Evolutionary conservation across 352 stramenopile genomes (phyloP).

Genomic region (Blastocystis sp.): DNA sequence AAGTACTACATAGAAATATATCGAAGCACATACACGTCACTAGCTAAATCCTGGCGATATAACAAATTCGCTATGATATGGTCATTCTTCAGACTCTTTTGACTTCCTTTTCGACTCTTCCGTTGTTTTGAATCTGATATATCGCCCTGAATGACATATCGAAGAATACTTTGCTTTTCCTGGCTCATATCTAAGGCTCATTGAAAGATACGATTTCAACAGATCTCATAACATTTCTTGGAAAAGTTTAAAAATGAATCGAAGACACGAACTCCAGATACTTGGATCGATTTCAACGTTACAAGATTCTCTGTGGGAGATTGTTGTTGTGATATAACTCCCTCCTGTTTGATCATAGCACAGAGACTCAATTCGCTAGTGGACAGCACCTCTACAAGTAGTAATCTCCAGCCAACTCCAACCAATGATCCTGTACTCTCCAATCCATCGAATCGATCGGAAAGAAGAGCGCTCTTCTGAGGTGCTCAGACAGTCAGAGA

Average conservation of each 20-base stretch:
- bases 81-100: background rate
- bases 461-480: background rate
- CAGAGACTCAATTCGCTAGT: background rate
- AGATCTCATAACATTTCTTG: background rate
- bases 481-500: background rate
- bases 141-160: background rate
- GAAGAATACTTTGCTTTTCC: background rate
- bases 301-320: background rate
- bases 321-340: background rate
- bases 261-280: background rate
- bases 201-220: background rate
- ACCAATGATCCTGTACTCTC: background rate
- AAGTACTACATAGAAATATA: background rate
- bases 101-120: background rate
- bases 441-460: background rate
- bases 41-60: background rate
- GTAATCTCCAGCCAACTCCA: background rate
- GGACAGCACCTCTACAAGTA: conserved; percentile 15
- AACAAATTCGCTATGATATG: background rate
- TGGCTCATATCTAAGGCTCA: background rate
- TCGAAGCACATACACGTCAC: background rate
- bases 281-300: background rate
- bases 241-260: background rate
- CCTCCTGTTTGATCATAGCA: background rate
- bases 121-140: background rate